Conservation (phyloP, 2,329 filamentous ascomycete genomes). For the Waltergamsia citrina region DNA sequence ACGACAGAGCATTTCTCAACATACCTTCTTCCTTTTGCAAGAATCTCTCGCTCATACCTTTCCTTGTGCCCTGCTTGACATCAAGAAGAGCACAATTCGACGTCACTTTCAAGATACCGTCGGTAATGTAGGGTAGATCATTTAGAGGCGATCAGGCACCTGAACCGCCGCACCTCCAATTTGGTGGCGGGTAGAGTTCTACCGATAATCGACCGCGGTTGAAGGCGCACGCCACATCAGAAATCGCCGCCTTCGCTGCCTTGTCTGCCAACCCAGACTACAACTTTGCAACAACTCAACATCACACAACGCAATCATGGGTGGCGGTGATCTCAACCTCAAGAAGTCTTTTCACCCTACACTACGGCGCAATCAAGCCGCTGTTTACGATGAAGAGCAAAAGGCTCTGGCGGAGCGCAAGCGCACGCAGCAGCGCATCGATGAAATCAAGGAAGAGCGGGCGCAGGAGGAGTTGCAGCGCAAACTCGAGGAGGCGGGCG, state of each 20-base stretch:
- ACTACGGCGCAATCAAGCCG: slow-evolving; percentile 81
- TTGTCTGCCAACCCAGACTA: too few species aligned
- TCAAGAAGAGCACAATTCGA: too few species aligned
- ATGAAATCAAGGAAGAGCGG: slow-evolving; percentile 90
- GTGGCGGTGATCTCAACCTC: slow-evolving; percentile 87
- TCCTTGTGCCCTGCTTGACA: too few species aligned
- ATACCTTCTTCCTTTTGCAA: too few species aligned
- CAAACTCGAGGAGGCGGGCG: slow-evolving; percentile 81
- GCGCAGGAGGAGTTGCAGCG: slow-evolving; percentile 85
- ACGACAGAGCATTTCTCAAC: too few species aligned
- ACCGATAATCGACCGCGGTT: too few species aligned
- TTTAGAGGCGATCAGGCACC: too few species aligned
- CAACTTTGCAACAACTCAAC: slow-evolving; percentile 6
- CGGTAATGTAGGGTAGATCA: too few species aligned
- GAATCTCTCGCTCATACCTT: too few species aligned
- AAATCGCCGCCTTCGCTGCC: background rate
- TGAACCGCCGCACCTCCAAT: too few species aligned
- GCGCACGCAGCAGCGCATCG: slow-evolving; percentile 79
- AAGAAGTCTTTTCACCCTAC: slow-evolving; percentile 95
- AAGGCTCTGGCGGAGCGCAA: slow-evolving; percentile 92
- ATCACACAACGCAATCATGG: slow-evolving; percentile 52
- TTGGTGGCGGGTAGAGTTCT: too few species aligned
- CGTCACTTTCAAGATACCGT: too few species aligned
- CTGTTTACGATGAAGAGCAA: slow-evolving; percentile 86
- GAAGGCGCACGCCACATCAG: background rate